phyloP scores from a whole-genome alignment of 371 early-diverging fungal species.

The Apophysomyces elegans region DNA sequence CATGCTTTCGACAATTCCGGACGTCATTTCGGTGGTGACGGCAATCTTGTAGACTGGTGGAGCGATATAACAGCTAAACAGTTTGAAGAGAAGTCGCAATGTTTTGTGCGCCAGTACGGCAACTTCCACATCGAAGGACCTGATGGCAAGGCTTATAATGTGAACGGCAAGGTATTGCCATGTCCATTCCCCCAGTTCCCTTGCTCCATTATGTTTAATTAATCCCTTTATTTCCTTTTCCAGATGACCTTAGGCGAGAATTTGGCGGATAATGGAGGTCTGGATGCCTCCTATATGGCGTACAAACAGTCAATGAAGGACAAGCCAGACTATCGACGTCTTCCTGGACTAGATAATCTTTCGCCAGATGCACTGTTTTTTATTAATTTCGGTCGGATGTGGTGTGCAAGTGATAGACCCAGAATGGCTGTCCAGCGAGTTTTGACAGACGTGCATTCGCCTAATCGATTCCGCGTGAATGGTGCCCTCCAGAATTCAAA shows the following conservation, averaged over 20 bases:
- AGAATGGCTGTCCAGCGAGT: slow-evolving; percentile 32
- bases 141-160: slow-evolving; percentile 27
- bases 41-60: slow-evolving; percentile 65
- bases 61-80: slow-evolving; percentile 46
- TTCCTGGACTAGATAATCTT: background rate
- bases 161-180: slow-evolving; percentile 43
- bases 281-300: slow-evolving; percentile 41
- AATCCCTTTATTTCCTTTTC: background rate
- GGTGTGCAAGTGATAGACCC: slow-evolving; percentile 51
- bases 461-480: slow-evolving; percentile 60
- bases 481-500: slow-evolving; percentile 66
- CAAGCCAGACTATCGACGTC: background rate
- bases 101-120: slow-evolving; percentile 67
- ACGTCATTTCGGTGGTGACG: slow-evolving; percentile 53
- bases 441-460: slow-evolving; percentile 60
- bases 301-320: slow-evolving; percentile 30
- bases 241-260: slow-evolving; percentile 68
- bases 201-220: background rate
- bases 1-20: slow-evolving; percentile 57
- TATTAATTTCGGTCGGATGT: slow-evolving; percentile 51
- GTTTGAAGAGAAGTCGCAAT: slow-evolving; percentile 55
- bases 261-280: slow-evolving; percentile 76
- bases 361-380: slow-evolving; percentile 58
- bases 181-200: background rate
- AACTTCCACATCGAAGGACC: slow-evolving; percentile 45